Conservation (phyloP, 108 stramenopile genomes). For the Seminavis robusta region DNA sequence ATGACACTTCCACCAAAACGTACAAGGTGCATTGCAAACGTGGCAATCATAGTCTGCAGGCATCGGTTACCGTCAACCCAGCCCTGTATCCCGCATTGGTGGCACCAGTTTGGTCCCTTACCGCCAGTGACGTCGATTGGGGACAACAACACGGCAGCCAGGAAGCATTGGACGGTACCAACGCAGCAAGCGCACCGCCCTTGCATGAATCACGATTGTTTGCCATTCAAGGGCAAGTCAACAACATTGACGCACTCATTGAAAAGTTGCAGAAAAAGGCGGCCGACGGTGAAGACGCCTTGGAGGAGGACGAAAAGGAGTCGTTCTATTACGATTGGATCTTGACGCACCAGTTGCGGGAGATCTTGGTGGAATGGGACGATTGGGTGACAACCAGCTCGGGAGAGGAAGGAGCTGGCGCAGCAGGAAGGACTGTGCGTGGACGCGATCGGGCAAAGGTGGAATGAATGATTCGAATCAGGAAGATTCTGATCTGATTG, state of each 20-base stretch:
- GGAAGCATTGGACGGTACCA: not conserved
- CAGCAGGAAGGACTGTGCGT: not conserved
- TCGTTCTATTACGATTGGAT: not conserved
- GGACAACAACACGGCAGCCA: no score
- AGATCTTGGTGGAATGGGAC: not conserved
- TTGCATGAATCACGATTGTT: not conserved
- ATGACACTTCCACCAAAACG: slow-evolving; percentile 17
- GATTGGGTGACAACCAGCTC: not conserved
- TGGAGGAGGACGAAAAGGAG: not conserved
- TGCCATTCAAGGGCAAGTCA: not conserved
- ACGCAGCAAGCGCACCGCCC: not conserved
- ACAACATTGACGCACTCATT: not conserved
- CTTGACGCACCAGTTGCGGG: not conserved
- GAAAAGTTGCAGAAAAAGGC: not conserved
- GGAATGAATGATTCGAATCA: no score
- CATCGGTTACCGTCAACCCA: no score
- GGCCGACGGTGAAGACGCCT: not conserved
- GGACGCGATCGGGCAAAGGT: not conserved
- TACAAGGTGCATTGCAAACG: not conserved
- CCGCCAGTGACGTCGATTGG: no score
- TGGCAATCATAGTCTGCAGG: not conserved
- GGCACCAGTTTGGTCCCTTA: no score
- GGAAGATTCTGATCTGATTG: no score
- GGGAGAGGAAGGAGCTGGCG: not conserved
- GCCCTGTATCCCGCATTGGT: no score